These are phyloP conservation scores for Fusarium sp. DNA, from an alignment of 2,329 filamentous ascomycete genomes.

Conservation along the genomic window DNA sequence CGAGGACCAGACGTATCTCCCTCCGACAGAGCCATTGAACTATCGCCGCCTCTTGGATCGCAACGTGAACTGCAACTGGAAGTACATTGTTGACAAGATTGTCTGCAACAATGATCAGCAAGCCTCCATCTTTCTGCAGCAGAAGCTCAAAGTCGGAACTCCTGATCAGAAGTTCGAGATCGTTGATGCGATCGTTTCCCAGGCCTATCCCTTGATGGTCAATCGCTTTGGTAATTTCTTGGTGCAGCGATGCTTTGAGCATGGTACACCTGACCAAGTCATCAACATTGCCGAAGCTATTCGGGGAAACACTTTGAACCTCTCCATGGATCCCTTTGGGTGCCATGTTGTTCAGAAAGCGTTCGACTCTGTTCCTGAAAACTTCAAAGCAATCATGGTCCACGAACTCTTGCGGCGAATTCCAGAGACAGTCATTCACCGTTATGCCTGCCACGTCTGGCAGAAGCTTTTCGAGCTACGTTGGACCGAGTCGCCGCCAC, in stretches of 20 bases:
- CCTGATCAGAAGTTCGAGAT: conserved; percentile 97
- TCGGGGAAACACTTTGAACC: conserved; percentile 90
- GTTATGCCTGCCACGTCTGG: conserved; percentile 99
- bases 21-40: conserved; percentile 92
- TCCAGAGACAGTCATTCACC: conserved; percentile 97
- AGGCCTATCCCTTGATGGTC: conserved; percentile 96
- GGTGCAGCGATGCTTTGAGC: conserved; percentile 98
- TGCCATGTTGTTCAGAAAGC: conserved; percentile 99
- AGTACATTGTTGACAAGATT: conserved; percentile 99
- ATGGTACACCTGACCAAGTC: conserved; percentile 94
- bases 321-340: conserved; percentile 99
- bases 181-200: conserved; percentile 93
- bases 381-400: conserved; percentile 99
- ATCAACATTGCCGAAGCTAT: conserved; percentile 95
- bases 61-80: conserved; percentile 98
- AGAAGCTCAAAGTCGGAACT: conserved; percentile 98
- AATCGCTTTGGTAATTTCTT: conserved; percentile 99
- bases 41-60: conserved; percentile 95
- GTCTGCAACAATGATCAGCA: conserved; percentile 99
- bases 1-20: conserved; percentile 83
- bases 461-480: conserved; percentile 98
- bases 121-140: conserved; percentile 97
- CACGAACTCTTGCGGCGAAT: conserved; percentile 95
- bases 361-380: conserved; percentile 96
- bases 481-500: conserved; percentile 93